phyloP scores from a whole-genome alignment of 257 asterid genomes.

The Jasminum sambac region DNA sequence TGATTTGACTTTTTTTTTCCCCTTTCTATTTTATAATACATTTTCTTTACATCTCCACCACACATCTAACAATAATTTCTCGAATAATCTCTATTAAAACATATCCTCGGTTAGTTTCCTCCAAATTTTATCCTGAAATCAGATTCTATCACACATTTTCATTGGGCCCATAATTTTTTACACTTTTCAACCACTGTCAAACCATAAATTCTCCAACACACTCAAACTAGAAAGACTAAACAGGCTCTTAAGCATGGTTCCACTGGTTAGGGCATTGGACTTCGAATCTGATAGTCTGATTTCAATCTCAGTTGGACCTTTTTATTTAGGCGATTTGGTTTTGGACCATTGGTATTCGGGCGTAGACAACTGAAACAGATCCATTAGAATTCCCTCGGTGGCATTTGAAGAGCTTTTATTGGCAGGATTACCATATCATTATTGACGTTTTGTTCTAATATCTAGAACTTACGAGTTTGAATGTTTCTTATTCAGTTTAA shows the following conservation, averaged over 20 bases:
- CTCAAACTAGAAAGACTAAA: too few species aligned
- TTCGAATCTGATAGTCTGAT: constrained; percentile 12
- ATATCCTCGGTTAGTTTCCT: too few species aligned
- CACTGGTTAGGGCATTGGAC: constrained; percentile 16
- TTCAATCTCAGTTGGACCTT: constrained; percentile 2
- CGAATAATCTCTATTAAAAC: too few species aligned
- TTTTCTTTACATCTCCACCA: too few species aligned
- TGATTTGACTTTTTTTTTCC: too few species aligned
- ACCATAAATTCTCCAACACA: too few species aligned
- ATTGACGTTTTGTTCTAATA: background rate
- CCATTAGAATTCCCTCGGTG: background rate
- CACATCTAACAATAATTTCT: too few species aligned
- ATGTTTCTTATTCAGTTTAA: background rate
- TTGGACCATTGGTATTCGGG: background rate
- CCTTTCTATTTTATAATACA: too few species aligned
- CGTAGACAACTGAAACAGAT: background rate
- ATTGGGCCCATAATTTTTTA: too few species aligned
- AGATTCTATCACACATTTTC: too few species aligned
- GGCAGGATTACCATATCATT: background rate
- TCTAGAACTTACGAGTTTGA: background rate
- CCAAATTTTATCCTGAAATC: too few species aligned
- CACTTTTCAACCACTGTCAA: too few species aligned
- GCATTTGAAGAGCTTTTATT: background rate
- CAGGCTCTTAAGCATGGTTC: background rate
- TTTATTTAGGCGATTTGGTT: background rate